Evolutionary conservation across 208 protist species (phyloP).

Genomic region (Trypanosoma vivax): DNA sequence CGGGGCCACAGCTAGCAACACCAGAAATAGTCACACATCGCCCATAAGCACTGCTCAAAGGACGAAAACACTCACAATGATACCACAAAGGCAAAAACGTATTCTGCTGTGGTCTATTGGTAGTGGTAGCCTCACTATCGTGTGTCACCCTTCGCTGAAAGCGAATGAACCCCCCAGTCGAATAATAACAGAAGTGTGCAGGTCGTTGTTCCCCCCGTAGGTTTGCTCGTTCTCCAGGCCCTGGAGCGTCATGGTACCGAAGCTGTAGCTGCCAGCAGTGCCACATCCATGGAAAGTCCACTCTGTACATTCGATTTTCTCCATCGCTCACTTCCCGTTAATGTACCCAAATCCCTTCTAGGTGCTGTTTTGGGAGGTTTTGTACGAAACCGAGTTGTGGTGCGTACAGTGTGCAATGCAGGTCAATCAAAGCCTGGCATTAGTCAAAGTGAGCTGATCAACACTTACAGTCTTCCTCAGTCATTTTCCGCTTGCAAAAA

Average conservation of each 20-base stretch:
- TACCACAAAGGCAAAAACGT: constrained; percentile 6
- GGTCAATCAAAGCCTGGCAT: background rate
- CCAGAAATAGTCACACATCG: background rate
- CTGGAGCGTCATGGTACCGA: constrained; percentile 24
- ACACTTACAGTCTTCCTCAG: constrained; percentile 32
- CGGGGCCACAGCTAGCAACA: too few relatives aligned
- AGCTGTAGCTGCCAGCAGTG: background rate
- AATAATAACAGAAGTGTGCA: constrained; percentile 7
- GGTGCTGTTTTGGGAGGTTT: constrained; percentile 42
- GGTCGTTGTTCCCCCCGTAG: constrained; percentile 40
- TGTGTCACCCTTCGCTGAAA: background rate
- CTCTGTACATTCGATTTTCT: constrained; percentile 42
- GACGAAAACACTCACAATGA: background rate
- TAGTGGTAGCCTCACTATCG: background rate
- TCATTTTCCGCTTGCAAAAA: constrained; percentile 19
- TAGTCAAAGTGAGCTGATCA: too few relatives aligned
- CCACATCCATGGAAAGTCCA: background rate
- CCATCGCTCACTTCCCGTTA: constrained; percentile 30
- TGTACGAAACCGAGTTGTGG: constrained; percentile 40
- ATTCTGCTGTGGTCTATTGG: constrained; percentile 28
- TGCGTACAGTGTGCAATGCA: constrained; percentile 21
- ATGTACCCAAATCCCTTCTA: constrained; percentile 37
- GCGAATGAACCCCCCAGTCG: background rate
- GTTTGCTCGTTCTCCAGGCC: constrained; percentile 46
- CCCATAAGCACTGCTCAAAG: background rate